These are phyloP conservation scores for Syzygium aromaticum DNA, from an alignment of 345 rosid species.

Conservation along the genomic window DNA sequence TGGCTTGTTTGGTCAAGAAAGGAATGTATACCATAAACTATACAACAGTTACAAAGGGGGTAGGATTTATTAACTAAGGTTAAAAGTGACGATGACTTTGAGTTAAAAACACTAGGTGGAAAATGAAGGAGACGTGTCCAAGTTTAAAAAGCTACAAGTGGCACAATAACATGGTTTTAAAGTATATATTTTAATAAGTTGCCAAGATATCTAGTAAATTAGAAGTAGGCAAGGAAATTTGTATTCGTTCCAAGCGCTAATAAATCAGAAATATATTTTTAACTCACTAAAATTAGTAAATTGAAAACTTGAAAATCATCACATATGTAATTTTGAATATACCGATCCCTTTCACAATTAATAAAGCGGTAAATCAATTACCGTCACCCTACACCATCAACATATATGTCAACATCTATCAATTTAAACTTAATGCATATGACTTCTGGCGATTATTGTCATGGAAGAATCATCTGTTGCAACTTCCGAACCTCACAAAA, in stretches of 20 bases:
- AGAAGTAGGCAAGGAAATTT: neutral
- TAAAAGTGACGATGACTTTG: neutral
- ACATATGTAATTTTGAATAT: neutral
- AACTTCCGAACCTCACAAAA: neutral
- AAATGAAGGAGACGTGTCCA: neutral
- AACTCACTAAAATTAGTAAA: neutral
- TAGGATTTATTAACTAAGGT: neutral
- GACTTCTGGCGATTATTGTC: neutral
- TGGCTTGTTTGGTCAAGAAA: neutral
- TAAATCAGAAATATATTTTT: neutral
- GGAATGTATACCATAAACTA: neutral
- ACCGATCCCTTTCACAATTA: neutral
- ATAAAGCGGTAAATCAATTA: neutral
- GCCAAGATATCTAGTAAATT: neutral
- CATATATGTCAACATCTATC: neutral
- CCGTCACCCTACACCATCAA: neutral
- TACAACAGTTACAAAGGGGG: neutral
- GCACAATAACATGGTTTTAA: rapidly evolving
- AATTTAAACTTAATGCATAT: neutral
- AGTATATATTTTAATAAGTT: neutral
- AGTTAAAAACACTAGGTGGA: neutral
- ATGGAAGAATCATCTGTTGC: rapidly evolving
- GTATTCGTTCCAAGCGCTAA: rapidly evolving
- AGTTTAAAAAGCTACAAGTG: neutral
- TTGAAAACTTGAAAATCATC: neutral